A percentile compares a stretch with the other conserved stretches of the same genome.
phyloP scores from a whole-genome alignment of 345 rosid genomes.

The Cochlearia excelsa region DNA sequence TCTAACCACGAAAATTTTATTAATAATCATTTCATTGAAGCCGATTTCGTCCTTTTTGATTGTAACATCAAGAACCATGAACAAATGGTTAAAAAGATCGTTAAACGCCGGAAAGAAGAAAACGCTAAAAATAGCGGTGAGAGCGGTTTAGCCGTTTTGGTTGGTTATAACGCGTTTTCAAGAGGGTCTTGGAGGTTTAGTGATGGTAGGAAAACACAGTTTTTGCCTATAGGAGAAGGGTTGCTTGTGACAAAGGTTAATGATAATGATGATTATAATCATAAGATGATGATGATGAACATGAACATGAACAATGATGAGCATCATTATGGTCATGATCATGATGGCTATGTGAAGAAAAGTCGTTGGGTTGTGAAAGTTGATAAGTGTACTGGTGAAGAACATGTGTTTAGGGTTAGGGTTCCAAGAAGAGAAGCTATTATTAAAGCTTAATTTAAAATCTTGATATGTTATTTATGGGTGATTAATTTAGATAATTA shows the following conservation, averaged over 20 bases:
- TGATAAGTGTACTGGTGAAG: constrained; percentile 82
- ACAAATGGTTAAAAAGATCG: constrained; percentile 41
- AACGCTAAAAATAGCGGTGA: constrained; percentile 19
- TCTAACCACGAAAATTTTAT: not conserved
- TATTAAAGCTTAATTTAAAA: constrained; percentile 43
- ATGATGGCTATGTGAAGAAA: constrained; percentile 33
- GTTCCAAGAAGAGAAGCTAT: constrained; percentile 50
- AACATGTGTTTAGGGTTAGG: constrained; percentile 76
- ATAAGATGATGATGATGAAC: constrained; percentile 21
- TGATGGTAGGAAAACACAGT: constrained; percentile 56
- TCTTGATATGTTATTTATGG: not conserved
- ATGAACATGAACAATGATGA: not conserved
- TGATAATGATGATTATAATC: constrained; percentile 24
- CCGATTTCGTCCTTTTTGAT: constrained; percentile 74
- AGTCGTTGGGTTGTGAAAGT: constrained; percentile 80
- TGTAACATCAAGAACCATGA: constrained; percentile 62
- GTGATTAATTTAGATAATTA: no score
- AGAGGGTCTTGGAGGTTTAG: constrained; percentile 57
- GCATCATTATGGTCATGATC: not conserved
- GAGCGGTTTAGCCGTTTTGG: constrained; percentile 33
- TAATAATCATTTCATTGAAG: constrained; percentile 46
- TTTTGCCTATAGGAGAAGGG: constrained; percentile 78
- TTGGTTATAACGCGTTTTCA: constrained; percentile 69
- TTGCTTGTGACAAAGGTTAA: constrained; percentile 58
- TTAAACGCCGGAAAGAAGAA: constrained; percentile 19